A percentile compares a stretch with the other conserved stretches of the same genome.
Conservation (phyloP, 306 rosid species). For the Vigna reflexopilosa region DNA sequence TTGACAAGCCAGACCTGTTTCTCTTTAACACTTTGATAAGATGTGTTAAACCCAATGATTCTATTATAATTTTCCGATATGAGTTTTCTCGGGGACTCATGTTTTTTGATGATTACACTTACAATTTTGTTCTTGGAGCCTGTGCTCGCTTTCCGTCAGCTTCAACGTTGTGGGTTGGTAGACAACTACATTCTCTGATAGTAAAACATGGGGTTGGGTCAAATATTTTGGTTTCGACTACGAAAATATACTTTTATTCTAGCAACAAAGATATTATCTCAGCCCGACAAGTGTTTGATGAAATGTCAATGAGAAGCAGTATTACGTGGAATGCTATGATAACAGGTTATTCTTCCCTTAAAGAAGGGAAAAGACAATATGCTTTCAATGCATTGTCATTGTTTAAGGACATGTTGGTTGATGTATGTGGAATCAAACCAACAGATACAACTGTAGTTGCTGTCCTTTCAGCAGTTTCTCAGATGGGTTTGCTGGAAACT, state of each 20-base stretch:
- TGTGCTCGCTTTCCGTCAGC: slow-evolving; percentile 71
- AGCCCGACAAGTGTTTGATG: slow-evolving; percentile 74
- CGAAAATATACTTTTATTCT: slow-evolving; percentile 64
- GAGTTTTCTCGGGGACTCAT: slow-evolving; percentile 59
- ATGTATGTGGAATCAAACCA: slow-evolving; percentile 59
- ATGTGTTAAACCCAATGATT: slow-evolving; percentile 59
- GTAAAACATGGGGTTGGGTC: slow-evolving; percentile 60
- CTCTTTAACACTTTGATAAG: slow-evolving; percentile 75
- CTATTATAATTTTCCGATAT: slow-evolving; percentile 55
- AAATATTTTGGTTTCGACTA: slow-evolving; percentile 65
- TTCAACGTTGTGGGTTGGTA: slow-evolving; percentile 61
- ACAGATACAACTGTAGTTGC: slow-evolving; percentile 74
- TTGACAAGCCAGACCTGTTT: slow-evolving; percentile 49
- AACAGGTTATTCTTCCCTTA: slow-evolving; percentile 66
- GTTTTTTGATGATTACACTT: slow-evolving; percentile 58
- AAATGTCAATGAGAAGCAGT: slow-evolving; percentile 63
- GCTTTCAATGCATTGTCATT: slow-evolving; percentile 57
- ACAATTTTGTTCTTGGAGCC: slow-evolving; percentile 73
- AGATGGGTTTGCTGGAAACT: slow-evolving; percentile 61
- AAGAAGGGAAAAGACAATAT: slow-evolving; percentile 44
- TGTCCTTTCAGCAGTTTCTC: slow-evolving; percentile 73
- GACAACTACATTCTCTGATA: slow-evolving; percentile 59
- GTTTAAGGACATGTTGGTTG: slow-evolving; percentile 68
- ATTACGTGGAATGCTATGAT: slow-evolving; percentile 85
- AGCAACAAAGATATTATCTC: slow-evolving; percentile 59